A percentile compares a stretch with the other conserved stretches of the same genome.
Conservation (phyloP, 169 alveolate species). For the Cryptosporidium ryanae region DNA sequence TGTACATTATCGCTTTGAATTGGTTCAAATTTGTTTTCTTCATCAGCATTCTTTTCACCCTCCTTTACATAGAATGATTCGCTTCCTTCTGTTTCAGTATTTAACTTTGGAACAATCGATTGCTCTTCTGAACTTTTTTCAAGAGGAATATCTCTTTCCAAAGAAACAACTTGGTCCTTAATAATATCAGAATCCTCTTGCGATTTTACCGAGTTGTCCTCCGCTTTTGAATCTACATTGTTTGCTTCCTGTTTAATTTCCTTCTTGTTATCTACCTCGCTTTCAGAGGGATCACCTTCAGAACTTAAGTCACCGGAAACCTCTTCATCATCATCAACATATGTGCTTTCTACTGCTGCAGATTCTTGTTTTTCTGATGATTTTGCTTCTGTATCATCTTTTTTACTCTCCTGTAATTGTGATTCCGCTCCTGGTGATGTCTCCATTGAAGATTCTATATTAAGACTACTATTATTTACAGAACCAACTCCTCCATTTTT, state of each 20-base stretch:
- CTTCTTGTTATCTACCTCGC: not conserved
- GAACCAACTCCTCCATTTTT: no score
- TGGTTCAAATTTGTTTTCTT: slow-evolving; percentile 2
- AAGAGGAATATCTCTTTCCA: slow-evolving; percentile 25
- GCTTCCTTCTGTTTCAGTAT: not conserved
- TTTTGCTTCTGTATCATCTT: not conserved
- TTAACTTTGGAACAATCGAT: slow-evolving; percentile 41
- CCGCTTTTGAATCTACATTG: slow-evolving; percentile 8
- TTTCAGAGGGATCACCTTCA: slow-evolving; percentile 40
- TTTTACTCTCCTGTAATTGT: slow-evolving; percentile 2
- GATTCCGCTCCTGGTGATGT: not conserved
- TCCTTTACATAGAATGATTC: not conserved
- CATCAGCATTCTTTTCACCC: slow-evolving; percentile 7
- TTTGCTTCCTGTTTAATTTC: not conserved
- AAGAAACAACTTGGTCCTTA: slow-evolving; percentile 6
- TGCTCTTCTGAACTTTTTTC: slow-evolving; percentile 6
- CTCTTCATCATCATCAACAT: slow-evolving; percentile 62
- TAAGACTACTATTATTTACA: not conserved
- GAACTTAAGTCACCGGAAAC: slow-evolving; percentile 50
- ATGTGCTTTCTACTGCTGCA: slow-evolving; percentile 30
- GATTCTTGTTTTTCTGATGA: slow-evolving; percentile 20
- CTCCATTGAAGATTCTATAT: not conserved
- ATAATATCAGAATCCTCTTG: not conserved
- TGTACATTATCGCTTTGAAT: not conserved
- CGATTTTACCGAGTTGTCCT: not conserved